Evolutionary conservation across 2,329 filamentous ascomycete genomes (phyloP), one percentile per base, ranked within the genome.

Genomic region (Chaetomium olivaceum): DNA sequence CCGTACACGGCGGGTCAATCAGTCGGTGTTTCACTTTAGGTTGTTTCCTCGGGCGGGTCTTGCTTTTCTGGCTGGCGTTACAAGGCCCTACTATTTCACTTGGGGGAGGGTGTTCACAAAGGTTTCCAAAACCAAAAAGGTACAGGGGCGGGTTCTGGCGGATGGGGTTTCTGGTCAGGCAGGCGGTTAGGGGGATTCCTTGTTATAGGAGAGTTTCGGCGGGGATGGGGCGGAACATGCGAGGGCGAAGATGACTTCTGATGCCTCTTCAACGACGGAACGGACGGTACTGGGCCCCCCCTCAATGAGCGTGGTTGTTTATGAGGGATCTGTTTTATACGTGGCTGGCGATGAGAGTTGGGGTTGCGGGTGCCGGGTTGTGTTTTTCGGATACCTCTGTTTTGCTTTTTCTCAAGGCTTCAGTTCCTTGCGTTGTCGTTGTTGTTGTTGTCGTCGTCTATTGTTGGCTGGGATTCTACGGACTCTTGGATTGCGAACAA

Each of bases 91-190:
- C 16, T 52, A 25, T 11, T 54, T 29, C 39, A 14, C 31, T 52
- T 9, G 12, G 23, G 50, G 39, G 19, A 51, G 50, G 52, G 59
- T 55, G 50, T 55, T 31, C 25, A 29, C 51, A 36, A 46, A 2
- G 59, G 59, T 54, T 51, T 36, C 52, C 23, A 55, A 61, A 61
- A 61, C 46, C 19, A 61, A 54, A 54, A 52, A 61, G 58, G 58
- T 9, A 39, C 12, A 27, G 57, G 21, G 21, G 27, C n/a, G 7
- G 27, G n/a, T 4, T 51, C 50, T 39, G 50, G 50, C 27, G 43
- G 21, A 21, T 43, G 23, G 2, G 27, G 27, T 54, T 29, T 54
- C 11, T 12, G 5, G 56, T 3, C 27, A 3, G 56, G 39, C 29
- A 46, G 23, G 36, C 12, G 54, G 31, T 50, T 60, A 14, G 11